Evolutionary conservation across 306 rosid species (phyloP).

Genomic region (Quercus agrifolia): DNA sequence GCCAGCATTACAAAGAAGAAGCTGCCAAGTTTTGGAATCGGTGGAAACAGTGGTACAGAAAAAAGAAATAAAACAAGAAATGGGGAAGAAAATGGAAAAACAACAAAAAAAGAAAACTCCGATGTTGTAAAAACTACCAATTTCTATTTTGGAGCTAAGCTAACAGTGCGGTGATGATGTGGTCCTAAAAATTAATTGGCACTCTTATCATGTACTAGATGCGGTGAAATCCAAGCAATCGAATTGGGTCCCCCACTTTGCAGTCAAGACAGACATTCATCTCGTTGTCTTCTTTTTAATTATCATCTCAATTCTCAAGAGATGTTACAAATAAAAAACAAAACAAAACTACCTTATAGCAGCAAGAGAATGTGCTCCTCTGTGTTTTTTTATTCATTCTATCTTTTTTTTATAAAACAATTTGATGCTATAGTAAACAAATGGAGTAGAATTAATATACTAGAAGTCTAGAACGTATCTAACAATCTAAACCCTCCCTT

Average conservation of each 20-base stretch:
- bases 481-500: no score
- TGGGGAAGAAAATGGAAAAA: background rate
- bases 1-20: no score
- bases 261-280: slow-evolving; percentile 14
- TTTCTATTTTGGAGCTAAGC: background rate
- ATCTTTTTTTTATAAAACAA: no score
- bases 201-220: slow-evolving; percentile 21
- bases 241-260: slow-evolving; percentile 29
- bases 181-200: slow-evolving; percentile 26
- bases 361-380: no score
- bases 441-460: no score
- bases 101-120: background rate
- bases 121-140: background rate
- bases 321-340: background rate
- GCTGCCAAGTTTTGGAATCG: no score
- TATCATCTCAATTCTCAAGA: slow-evolving; percentile 6
- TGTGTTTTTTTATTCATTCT: no score
- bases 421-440: no score
- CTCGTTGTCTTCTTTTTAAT: background rate
- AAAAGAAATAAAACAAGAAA: background rate
- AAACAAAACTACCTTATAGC: no score
- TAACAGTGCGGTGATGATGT: background rate
- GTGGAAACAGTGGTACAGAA: no score
- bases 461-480: no score
- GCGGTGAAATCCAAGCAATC: slow-evolving; percentile 69